Evolutionary conservation across 352 stramenopile genomes (phyloP), one percentile per base, ranked within the genome.

Genomic region (Phytophthora hibernalis): DNA sequence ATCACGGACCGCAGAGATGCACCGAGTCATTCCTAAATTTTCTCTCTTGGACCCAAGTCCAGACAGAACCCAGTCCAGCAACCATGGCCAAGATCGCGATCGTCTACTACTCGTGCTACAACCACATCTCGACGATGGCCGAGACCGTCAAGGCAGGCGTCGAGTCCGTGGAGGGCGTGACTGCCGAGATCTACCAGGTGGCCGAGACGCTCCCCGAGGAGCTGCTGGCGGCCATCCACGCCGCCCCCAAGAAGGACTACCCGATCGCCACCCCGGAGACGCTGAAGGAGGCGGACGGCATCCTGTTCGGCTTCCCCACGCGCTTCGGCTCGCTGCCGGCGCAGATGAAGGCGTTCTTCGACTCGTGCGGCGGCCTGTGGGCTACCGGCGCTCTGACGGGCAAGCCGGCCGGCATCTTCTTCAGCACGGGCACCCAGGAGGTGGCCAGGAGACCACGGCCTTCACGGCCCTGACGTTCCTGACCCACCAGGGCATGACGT

Each of bases 341-440:
- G 44, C 55, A 63, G 44, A 63, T 63, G 55, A 63, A 63, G 55
- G 55, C 55, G 22, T 63, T 63, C 55, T 63, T 63, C 55, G 55
- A 63, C 55, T 63, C 55, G 55, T 63, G 55, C 55, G 55, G 55
- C 22, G 55, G 55, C 11, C 43, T 63, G 44, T 63, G 55, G 55
- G 55, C 55, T 15, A 16, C 28, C 4, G 55, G 55, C 11, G 55
- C 18, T 5, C 44, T 63, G 18, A 28, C 45, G 43, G 55, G 55
- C 31, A 63, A 63, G 55, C 55, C 55, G 2, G 55, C 55, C 7
- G 55, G 55, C 43, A 63, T 63, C 54, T 61, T 61, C 53, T 61
- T 61, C 40, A 61, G 53, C 53, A 61, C 53, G 37, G 53, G 53
- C 38, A 62, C 54, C 9, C 55, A 54, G 43, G 55, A 44, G 55